Percentiles rank a stretch among this genome's conserved stretches.
phyloP scores from a whole-genome alignment of 306 rosid genomes.

The Adenanthera pavonina region DNA sequence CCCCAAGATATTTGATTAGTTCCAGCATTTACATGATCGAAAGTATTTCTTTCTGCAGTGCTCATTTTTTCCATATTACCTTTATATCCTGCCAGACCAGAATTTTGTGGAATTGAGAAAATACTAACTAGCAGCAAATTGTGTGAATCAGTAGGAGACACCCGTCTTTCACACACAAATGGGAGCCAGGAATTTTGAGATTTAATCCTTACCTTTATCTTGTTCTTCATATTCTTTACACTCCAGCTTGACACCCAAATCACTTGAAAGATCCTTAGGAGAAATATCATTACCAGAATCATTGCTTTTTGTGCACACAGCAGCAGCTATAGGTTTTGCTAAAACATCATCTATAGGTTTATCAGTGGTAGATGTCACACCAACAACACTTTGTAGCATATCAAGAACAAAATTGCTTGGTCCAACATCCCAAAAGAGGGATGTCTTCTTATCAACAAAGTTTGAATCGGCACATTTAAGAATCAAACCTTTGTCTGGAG shows the following conservation, averaged over 20 bases:
- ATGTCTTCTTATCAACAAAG: conserved; percentile 53
- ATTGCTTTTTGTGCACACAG: conserved; percentile 36
- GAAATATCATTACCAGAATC: conserved; percentile 45
- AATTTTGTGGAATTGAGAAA: conserved; percentile 40
- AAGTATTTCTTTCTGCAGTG: conserved; percentile 35
- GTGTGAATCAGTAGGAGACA: conserved; percentile 19
- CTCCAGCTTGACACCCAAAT: conserved; percentile 45
- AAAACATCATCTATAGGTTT: conserved; percentile 46
- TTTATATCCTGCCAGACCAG: conserved; percentile 53
- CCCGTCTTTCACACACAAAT: conserved; percentile 16
- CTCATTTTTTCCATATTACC: conserved; percentile 45
- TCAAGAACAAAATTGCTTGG: conserved; percentile 56
- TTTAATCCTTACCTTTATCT: conserved; percentile 48
- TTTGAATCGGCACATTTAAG: conserved; percentile 70
- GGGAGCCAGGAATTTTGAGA: conserved; percentile 5
- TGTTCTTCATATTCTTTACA: conserved; percentile 38
- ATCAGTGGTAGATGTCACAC: conserved; percentile 43
- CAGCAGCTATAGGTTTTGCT: conserved; percentile 39
- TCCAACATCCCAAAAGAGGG: conserved; percentile 59
- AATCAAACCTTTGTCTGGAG: conserved; percentile 73
- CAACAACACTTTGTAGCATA: conserved; percentile 44
- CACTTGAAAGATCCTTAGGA: conserved; percentile 36
- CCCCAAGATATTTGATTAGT: conserved; percentile 37
- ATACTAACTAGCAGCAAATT: conserved; percentile 27
- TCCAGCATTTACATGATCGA: conserved; percentile 35